Evolutionary conservation across 1,284 basidiomycete species (phyloP), one percentile per base, ranked within the genome.

Genomic region (Rhodotorula glutinis): DNA sequence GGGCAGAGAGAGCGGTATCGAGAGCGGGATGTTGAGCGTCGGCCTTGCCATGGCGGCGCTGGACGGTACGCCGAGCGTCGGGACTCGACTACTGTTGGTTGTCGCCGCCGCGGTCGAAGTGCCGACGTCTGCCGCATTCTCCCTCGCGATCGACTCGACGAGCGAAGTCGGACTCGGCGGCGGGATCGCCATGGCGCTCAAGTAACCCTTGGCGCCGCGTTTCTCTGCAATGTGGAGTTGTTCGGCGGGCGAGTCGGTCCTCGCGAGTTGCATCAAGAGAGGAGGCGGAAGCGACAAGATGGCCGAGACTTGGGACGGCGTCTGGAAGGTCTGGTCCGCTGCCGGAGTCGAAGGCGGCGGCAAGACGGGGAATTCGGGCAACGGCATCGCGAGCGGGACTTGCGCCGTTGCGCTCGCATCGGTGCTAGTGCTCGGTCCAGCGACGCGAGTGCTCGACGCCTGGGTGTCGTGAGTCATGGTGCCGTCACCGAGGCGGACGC

Each of bases 111-210:
- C 49, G 11, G 23, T 16, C 25, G 27, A 5, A 4, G 27, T 4
- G 13, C 25, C 49, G 13, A 17, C 49, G 13, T n/a, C 46, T 11
- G 25, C 49, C 25, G 38, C 16, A 4, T 19, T n/a, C 30, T 46
- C 47, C 19, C 54, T 43, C 44, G 57, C 57, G 8, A 69, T 57
- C 38, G 60, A 40, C 56, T 61, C 51, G 30, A 69, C 64, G 23
- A 69, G 57, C 4, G 62, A 62, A 19, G 63, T 68, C 52, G 73
- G 73, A 13, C 67, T 69, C 27, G 73, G 73, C n/a, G 73, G 73
- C 11, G 73, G 73, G 16, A 74, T 57, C 3, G 63, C 53, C 73
- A 74, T 73, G 19, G 55, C 19, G 8, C 65, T 57, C 30, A 74
- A 62, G 62, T 69, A 74, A 14, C 55, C 41, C 17, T 16, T 55